These are phyloP conservation scores for Chlorella variabilis DNA, from an alignment of 163 green algal species.

Conservation along the genomic window DNA sequence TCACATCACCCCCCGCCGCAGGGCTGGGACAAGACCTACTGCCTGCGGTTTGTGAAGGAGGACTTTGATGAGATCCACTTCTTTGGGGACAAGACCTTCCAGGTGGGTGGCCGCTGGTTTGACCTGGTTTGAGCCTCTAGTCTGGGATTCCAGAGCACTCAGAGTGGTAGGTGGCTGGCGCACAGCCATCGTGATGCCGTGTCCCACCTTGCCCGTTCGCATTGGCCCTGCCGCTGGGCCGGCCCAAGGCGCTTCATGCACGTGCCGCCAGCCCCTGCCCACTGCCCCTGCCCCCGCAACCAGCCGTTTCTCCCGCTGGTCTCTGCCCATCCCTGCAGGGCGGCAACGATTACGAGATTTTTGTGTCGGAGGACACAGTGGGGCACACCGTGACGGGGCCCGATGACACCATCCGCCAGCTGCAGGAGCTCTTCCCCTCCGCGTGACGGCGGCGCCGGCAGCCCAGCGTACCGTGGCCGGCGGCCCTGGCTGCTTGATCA, in stretches of 20 bases:
- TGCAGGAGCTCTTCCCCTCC: constrained; percentile 79
- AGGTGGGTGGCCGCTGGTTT: constrained; percentile 49
- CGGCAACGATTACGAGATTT: constrained; percentile 99
- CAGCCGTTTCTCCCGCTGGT: no score
- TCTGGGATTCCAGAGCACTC: no score
- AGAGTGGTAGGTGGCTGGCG: no score
- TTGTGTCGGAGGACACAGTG: constrained; percentile 80
- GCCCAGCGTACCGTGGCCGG: no score
- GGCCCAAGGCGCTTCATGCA: no score
- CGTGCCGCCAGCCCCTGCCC: no score
- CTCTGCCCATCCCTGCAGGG: constrained; percentile 82
- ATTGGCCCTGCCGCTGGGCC: no score
- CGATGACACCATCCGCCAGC: constrained; percentile 89
- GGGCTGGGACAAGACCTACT: constrained; percentile 99
- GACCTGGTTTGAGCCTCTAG: neutral
- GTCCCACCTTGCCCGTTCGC: no score
- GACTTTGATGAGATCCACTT: constrained; percentile 99
- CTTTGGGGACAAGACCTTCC: constrained; percentile 99
- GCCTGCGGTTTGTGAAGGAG: constrained; percentile 93
- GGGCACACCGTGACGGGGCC: constrained; percentile 95
- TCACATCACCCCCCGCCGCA: no score
- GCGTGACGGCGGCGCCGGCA: neutral
- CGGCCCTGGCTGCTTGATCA: no score
- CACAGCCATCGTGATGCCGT: no score
- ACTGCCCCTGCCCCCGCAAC: no score